Conservation (phyloP, 2,329 filamentous ascomycete genomes). For the Simplicillium sp. region DNA sequence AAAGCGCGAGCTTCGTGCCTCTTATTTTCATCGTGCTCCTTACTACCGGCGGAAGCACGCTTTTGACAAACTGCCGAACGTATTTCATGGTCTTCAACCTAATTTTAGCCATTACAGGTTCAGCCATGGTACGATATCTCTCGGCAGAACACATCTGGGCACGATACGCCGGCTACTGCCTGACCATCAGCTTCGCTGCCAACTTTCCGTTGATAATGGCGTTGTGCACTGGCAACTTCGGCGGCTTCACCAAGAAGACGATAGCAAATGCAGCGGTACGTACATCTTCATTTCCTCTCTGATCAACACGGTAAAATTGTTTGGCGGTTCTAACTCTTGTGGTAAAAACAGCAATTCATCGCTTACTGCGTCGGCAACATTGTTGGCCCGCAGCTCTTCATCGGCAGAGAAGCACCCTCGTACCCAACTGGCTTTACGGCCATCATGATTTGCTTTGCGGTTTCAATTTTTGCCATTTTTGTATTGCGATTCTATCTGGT, state of each 20-base stretch:
- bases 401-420: slow-evolving; percentile 41
- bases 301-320: not conserved
- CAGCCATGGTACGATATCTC: slow-evolving; percentile 13
- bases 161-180: slow-evolving; percentile 14
- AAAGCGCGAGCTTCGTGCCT: slow-evolving; percentile 9
- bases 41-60: slow-evolving; percentile 10
- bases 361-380: slow-evolving; percentile 53
- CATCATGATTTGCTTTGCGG: slow-evolving; percentile 44
- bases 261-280: slow-evolving; percentile 40
- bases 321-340: slow-evolving; percentile 17
- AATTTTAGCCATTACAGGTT: slow-evolving; percentile 9
- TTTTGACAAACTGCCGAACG: slow-evolving; percentile 13
- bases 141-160: slow-evolving; percentile 2
- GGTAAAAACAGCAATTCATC: slow-evolving; percentile 41
- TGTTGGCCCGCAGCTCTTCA: slow-evolving; percentile 50
- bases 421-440: slow-evolving; percentile 54
- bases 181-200: slow-evolving; percentile 48
- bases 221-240: slow-evolving; percentile 48
- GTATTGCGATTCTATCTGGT: slow-evolving; percentile 41
- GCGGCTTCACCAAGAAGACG: slow-evolving; percentile 54
- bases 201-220: slow-evolving; percentile 37
- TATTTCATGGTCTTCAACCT: slow-evolving; percentile 14
- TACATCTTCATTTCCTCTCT: not conserved
- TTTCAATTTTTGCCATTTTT: slow-evolving; percentile 25
- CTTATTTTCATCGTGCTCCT: slow-evolving; percentile 14